Base-by-base conservation (phyloP, 805 yeast species). In the Saturnispora galanensis region DNA sequence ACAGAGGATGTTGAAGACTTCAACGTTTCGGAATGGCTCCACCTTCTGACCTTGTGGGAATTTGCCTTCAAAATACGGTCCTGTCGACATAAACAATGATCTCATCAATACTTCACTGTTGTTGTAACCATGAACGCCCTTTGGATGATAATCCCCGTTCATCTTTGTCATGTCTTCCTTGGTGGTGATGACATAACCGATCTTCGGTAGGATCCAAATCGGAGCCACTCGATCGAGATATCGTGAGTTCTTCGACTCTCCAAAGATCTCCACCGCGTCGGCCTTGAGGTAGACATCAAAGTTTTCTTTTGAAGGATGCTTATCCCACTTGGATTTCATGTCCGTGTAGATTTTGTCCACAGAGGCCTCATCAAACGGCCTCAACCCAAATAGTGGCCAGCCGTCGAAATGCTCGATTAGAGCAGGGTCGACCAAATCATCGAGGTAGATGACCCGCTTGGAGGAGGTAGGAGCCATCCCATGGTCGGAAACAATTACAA, bases 401-500 rank as follows among this genome's bases (percentile, higher is more conserved):
- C 93, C 95, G 55, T 82, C 88, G 29, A 71, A 64, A 53, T 80
- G 78, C 47, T 78, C 80, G 39, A 84, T 70, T 46, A 69, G 67
- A 2, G 59, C 54, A 48, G 73, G 48, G 53, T 77, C 78, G 10
- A 86, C 62, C 13, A 85, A 49, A 50, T 87, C 93, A 58, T 87
- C 96, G 48, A 89, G 61, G 49, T 76, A 77, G 1, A 88, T 64
- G 10, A 85, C 59, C 48, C 95, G 65, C 10, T 79, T 75, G 50
- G 79, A 74, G 1, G 85, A 73, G 1, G 95, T 83, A 6, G 95
- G 90, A 0, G 94, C 81, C 95, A 87, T 88, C 10, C 96, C 96
- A 59, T 88, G 96, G 60, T 89, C 96, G 38, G 95, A 84, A 3
- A 89, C 83, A 36, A 89, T 65, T 0, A 90, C 63, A 16, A 89